Evolutionary conservation across 345 rosid species (phyloP).

Genomic region (Erucastrum elatum): DNA sequence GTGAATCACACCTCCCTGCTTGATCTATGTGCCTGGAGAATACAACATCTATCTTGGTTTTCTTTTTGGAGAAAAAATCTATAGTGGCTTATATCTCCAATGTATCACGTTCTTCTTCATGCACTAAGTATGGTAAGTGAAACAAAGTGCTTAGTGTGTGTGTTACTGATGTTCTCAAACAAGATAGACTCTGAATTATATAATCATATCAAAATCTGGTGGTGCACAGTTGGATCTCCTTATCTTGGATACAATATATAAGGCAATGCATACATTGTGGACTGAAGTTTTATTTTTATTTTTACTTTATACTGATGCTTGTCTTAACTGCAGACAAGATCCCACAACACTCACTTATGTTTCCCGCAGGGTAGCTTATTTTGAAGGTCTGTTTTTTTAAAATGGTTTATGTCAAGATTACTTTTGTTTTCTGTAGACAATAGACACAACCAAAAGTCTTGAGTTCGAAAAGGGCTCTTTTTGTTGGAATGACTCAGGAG

Average conservation of each 20-base stretch:
- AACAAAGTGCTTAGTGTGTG: too few relatives aligned
- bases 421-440: conserved; percentile 49
- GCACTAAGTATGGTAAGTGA: too few relatives aligned
- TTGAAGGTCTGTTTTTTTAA: background rate
- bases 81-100: too few relatives aligned
- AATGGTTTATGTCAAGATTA: background rate
- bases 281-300: background rate
- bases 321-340: conserved; percentile 58
- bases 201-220: too few relatives aligned
- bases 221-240: conserved; percentile 50
- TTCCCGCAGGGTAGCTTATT: conserved; percentile 71
- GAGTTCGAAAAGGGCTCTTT: conserved; percentile 72
- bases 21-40: conserved; percentile 76
- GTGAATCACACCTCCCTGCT: conserved; percentile 5
- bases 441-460: conserved; percentile 75
- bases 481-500: conserved; percentile 47
- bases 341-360: conserved; percentile 79
- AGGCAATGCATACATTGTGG: conserved; percentile 44
- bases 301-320: background rate
- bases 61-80: conserved; percentile 52
- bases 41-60: conserved; percentile 83
- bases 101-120: too few relatives aligned
- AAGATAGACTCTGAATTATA: too few relatives aligned
- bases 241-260: conserved; percentile 82
- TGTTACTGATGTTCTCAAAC: background rate